phyloP scores from a whole-genome alignment of 768 basidiomycete genomes.

The Leucocoprinus sp. region DNA sequence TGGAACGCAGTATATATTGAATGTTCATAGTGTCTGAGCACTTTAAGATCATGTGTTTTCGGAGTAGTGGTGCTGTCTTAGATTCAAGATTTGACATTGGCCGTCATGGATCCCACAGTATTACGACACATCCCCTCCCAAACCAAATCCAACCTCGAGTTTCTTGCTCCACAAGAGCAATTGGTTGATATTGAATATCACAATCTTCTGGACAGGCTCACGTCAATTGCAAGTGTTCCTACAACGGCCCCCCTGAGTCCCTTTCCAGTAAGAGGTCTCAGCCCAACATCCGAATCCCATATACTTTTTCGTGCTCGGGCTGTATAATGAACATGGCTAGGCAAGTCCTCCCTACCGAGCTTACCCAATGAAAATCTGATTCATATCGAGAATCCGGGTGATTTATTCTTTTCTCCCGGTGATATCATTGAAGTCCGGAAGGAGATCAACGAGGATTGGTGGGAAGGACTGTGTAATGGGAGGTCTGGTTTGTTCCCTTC shows the following conservation, averaged over 20 bases:
- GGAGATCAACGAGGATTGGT: slow-evolving; percentile 80
- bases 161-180: slow-evolving; percentile 41
- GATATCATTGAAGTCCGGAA: slow-evolving; percentile 68
- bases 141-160: slow-evolving; percentile 46
- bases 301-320: slow-evolving; percentile 39
- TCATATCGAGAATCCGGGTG: slow-evolving; percentile 49
- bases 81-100: not conserved
- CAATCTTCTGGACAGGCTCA: slow-evolving; percentile 38
- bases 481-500: slow-evolving; percentile 69
- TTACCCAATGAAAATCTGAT: slow-evolving; percentile 1
- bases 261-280: not conserved
- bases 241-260: not conserved
- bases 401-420: slow-evolving; percentile 65
- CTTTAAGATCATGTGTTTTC: no score
- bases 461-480: slow-evolving; percentile 63
- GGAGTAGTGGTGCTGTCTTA: no score
- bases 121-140: slow-evolving; percentile 46
- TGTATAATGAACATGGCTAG: slow-evolving; percentile 47
- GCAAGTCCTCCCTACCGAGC: slow-evolving; percentile 24
- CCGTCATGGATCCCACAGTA: slow-evolving; percentile 1
- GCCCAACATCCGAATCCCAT: slow-evolving; percentile 14
- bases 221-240: slow-evolving; percentile 5
- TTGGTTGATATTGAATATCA: slow-evolving; percentile 38
- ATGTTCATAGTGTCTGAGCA: no score
- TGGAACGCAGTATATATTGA: no score